These are phyloP conservation scores for Emydomyces testavorans DNA, from an alignment of 2,329 filamentous ascomycete species.

Conservation along the genomic window DNA sequence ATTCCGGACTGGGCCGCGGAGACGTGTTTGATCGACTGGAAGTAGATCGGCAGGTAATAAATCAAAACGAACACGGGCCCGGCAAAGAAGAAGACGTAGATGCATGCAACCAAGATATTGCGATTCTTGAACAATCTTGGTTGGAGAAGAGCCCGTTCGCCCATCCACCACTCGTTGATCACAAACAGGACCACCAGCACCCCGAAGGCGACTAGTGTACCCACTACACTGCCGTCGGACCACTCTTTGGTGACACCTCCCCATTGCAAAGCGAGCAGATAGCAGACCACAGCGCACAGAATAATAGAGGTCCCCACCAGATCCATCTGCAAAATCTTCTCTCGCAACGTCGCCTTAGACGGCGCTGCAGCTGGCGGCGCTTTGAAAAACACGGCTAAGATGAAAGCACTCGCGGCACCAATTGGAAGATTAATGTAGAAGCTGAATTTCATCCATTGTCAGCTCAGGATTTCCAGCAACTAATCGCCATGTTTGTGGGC, in stretches of 20 bases:
- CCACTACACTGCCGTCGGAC: conserved; percentile 19
- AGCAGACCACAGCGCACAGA: conserved; percentile 20
- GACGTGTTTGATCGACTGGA: conserved; percentile 36
- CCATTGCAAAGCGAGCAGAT: conserved; percentile 23
- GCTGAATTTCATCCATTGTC: conserved; percentile 13
- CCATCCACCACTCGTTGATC: conserved; percentile 13
- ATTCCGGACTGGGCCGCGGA: conserved; percentile 29
- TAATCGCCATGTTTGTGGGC: background rate
- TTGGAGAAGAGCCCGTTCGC: conserved; percentile 22
- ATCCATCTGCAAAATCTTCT: conserved; percentile 20
- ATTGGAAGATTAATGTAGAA: conserved; percentile 31
- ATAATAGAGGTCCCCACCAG: conserved; percentile 19
- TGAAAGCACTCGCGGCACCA: conserved; percentile 11
- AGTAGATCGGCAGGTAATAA: conserved; percentile 27
- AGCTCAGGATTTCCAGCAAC: background rate
- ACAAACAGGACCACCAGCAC: conserved; percentile 18
- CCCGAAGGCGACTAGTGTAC: conserved; percentile 18
- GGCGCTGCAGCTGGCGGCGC: conserved; percentile 15
- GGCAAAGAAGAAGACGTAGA: conserved; percentile 13
- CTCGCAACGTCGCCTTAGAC: conserved; percentile 12
- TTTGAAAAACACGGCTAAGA: conserved; percentile 16
- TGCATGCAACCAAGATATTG: background rate
- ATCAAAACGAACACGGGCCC: conserved; percentile 14
- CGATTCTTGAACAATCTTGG: conserved; percentile 20
- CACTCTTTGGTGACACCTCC: conserved; percentile 20